phyloP scores from a whole-genome alignment of 1,284 basidiomycete species.

The Ustilago lituana region DNA sequence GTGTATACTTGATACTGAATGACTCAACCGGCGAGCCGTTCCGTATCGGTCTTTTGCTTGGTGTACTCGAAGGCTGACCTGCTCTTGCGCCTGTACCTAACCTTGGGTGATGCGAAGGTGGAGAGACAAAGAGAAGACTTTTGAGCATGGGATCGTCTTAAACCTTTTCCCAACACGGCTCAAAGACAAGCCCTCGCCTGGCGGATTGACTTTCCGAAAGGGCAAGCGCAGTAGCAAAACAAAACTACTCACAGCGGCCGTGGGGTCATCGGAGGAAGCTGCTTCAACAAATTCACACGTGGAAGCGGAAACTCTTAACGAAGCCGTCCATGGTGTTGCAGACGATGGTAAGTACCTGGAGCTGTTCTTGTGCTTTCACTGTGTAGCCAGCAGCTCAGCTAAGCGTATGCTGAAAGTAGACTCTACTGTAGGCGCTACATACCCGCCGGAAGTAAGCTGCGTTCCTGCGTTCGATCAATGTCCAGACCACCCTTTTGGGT shows the following conservation, averaged over 20 bases:
- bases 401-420: conserved; percentile 2
- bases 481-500: not conserved
- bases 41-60: not conserved
- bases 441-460: too few relatives aligned
- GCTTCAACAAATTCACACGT: conserved; percentile 20
- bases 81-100: not conserved
- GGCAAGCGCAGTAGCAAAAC: not conserved
- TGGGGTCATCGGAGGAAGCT: conserved; percentile 7
- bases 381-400: not conserved
- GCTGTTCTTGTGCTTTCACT: not conserved
- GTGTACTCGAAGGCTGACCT: too few relatives aligned
- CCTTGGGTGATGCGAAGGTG: not conserved
- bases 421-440: not conserved
- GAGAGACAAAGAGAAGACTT: too few relatives aligned
- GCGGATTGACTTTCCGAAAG: not conserved
- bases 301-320: conserved; percentile 11
- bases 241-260: not conserved
- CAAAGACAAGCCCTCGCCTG: conserved; percentile 2
- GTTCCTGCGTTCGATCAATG: too few relatives aligned
- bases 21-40: conserved; percentile 30
- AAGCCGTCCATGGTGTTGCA: not conserved
- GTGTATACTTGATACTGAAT: not conserved
- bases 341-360: not conserved
- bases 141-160: too few relatives aligned
- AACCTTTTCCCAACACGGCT: not conserved